Percentiles rank a stretch among this genome's conserved stretches.
phyloP scores from a whole-genome alignment of 2,329 filamentous ascomycete genomes.

The Aspergillus fischeri region DNA sequence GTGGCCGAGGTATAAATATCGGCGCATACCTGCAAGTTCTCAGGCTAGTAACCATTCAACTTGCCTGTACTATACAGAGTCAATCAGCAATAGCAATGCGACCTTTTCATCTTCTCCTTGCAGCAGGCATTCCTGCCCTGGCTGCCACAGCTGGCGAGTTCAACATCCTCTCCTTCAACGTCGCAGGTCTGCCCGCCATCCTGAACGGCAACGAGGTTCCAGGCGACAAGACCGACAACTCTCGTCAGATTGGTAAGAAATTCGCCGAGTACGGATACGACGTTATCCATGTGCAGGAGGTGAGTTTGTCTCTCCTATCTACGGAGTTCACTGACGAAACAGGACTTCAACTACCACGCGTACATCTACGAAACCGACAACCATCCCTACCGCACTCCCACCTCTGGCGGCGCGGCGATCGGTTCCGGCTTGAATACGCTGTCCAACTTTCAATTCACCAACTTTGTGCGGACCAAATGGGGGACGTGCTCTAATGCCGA shows the following conservation, averaged over 20 bases:
- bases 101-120: no score
- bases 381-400: conserved; percentile 55
- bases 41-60: not conserved
- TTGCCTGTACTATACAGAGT: not conserved
- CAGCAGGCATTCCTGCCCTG: not conserved
- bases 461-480: conserved; percentile 59
- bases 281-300: conserved; percentile 63
- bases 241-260: conserved; percentile 52
- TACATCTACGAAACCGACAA: conserved; percentile 55
- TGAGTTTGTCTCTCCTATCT: conserved; percentile 14
- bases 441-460: conserved; percentile 55
- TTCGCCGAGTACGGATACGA: conserved; percentile 57
- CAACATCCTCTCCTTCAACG: conserved; percentile 54
- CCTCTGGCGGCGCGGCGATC: conserved; percentile 60
- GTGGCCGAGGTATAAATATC: not conserved
- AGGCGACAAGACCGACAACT: conserved; percentile 59
- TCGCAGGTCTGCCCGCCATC: conserved; percentile 53
- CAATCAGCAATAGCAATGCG: not conserved
- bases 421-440: conserved; percentile 63
- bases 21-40: not conserved
- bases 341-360: conserved; percentile 66
- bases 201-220: conserved; percentile 59
- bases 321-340: not conserved
- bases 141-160: conserved; percentile 42
- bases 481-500: conserved; percentile 47